Evolutionary conservation across 2,329 filamentous ascomycete genomes (phyloP).

Genomic region (Aspergillus sp.): DNA sequence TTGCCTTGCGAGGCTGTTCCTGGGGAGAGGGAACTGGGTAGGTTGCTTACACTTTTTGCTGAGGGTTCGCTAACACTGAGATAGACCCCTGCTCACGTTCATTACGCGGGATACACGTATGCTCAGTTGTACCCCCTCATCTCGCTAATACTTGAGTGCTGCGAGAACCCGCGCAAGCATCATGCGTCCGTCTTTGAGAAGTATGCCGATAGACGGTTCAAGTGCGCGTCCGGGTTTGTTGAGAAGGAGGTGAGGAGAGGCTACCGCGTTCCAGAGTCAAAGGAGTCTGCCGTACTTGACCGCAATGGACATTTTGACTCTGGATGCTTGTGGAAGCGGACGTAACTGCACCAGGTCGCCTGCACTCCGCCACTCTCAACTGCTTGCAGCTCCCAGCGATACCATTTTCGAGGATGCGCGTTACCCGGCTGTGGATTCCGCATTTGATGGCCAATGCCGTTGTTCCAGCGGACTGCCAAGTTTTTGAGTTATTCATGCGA

Average conservation of each 20-base stretch:
- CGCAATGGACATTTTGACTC: slow-evolving; percentile 8
- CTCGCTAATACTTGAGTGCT: slow-evolving; percentile 75
- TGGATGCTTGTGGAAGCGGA: slow-evolving; percentile 11
- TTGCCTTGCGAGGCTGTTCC: slow-evolving; percentile 77
- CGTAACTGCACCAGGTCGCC: too few relatives aligned
- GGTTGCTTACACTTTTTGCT: slow-evolving; percentile 28
- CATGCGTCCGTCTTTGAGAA: slow-evolving; percentile 86
- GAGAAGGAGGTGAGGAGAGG: slow-evolving; percentile 60
- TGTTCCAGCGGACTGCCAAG: too few relatives aligned
- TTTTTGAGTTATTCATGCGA: too few relatives aligned
- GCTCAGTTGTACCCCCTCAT: slow-evolving; percentile 70
- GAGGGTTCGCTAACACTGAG: slow-evolving; percentile 10
- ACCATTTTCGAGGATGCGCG: too few relatives aligned
- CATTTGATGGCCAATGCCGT: too few relatives aligned
- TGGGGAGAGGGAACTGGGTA: slow-evolving; percentile 92
- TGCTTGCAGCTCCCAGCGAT: too few relatives aligned
- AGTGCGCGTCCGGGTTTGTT: slow-evolving; percentile 72
- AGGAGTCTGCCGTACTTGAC: slow-evolving; percentile 7
- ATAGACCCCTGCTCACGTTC: slow-evolving; percentile 70
- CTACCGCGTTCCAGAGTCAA: slow-evolving; percentile 41
- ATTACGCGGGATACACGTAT: slow-evolving; percentile 92
- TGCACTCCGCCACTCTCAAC: too few relatives aligned
- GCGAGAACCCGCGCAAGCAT: slow-evolving; percentile 68
- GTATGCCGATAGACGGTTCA: slow-evolving; percentile 80
- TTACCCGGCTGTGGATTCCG: too few relatives aligned